These are phyloP conservation scores for Aspergillus hortae DNA, from an alignment of 2,329 filamentous ascomycete species.

Conservation along the genomic window DNA sequence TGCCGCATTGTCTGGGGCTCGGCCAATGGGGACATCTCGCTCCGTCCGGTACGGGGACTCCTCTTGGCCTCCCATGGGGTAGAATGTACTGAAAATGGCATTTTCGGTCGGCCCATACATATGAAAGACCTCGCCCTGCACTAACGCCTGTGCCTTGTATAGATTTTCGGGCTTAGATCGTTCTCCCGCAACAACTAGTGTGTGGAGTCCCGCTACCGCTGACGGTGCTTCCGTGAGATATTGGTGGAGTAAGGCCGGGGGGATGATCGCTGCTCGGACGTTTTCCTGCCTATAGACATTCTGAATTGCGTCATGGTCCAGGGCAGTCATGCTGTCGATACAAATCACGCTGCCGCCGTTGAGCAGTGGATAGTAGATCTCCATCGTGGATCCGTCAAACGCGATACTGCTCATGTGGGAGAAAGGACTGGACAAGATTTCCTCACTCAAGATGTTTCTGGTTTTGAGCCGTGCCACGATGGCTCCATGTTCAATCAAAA, in stretches of 20 bases:
- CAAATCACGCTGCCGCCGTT: constrained; percentile 1
- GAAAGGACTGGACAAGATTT: not conserved
- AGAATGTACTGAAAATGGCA: not conserved
- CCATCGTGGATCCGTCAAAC: constrained; percentile 1
- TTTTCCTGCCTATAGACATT: not conserved
- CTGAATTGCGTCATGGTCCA: not conserved
- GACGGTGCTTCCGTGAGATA: not conserved
- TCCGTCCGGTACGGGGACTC: not conserved
- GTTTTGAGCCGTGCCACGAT: not conserved
- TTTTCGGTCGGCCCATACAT: constrained; percentile 2
- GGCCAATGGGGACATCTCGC: not conserved
- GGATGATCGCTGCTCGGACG: not conserved
- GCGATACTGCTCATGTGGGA: not conserved
- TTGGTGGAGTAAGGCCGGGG: not conserved
- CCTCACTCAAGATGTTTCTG: not conserved
- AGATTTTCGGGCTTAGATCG: constrained; percentile 3
- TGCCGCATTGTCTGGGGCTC: not conserved
- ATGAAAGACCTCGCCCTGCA: not conserved
- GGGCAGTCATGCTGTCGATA: not conserved
- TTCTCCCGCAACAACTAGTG: constrained; percentile 3
- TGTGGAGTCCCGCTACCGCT: not conserved
- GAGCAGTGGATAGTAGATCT: constrained; percentile 1
- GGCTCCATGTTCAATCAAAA: constrained; percentile 2
- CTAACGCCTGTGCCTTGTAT: not conserved
- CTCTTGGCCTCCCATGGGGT: not conserved